phyloP scores from a whole-genome alignment of 495 filamentous ascomycete genomes.

The Neurospora sp. region DNA sequence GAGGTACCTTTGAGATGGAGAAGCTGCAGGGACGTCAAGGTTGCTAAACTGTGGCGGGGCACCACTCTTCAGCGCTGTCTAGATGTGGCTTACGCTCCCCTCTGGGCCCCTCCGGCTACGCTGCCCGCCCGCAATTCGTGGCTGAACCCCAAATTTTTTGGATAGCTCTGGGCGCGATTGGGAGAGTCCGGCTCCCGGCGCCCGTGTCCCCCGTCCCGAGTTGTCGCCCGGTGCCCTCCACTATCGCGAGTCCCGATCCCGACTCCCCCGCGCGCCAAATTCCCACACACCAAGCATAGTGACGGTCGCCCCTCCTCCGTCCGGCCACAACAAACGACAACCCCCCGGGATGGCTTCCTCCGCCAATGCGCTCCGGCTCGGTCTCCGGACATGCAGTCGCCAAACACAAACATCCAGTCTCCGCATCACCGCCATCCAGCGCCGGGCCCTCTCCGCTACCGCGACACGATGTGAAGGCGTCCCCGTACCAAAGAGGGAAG shows the following conservation, averaged over 20 bases:
- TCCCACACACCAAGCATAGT: neutral
- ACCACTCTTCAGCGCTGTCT: neutral
- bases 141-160: neutral
- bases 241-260: neutral
- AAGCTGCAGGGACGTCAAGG: neutral
- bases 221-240: neutral
- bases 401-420: conserved; percentile 13
- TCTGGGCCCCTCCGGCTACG: neutral
- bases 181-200: neutral
- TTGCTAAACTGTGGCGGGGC: neutral
- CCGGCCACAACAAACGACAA: conserved; percentile 4
- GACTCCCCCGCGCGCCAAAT: neutral
- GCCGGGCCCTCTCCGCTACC: conserved; percentile 10
- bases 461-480: conserved; percentile 24
- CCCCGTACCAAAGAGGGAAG: conserved; percentile 7
- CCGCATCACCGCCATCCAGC: conserved; percentile 5
- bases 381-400: conserved; percentile 28
- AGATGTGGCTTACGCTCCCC: neutral
- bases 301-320: neutral
- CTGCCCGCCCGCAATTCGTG: neutral
- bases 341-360: conserved; percentile 37
- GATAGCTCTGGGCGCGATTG: neutral
- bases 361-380: conserved; percentile 37
- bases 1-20: neutral
- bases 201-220: neutral